phyloP scores from a whole-genome alignment of 805 yeast species.

The Groenewaldozyma tartarivorans region DNA sequence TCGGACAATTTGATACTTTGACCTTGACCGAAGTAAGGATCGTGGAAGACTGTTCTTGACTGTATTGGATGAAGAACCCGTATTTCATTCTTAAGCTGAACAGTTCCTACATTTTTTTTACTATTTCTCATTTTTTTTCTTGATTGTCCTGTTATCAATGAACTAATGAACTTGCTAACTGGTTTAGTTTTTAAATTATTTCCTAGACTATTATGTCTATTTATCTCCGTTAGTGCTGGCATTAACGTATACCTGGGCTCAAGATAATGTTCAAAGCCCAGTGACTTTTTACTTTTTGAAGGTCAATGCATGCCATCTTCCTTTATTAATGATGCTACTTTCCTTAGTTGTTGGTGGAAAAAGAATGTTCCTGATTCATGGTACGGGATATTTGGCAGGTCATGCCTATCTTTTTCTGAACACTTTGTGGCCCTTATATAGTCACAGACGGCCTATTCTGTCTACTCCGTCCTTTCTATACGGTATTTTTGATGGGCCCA shows the following conservation, averaged over 20 bases:
- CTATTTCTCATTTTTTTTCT: neutral
- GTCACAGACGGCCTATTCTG: constrained; percentile 20
- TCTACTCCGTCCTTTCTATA: constrained; percentile 7
- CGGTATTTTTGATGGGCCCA: neutral
- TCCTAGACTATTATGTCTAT: constrained; percentile 16
- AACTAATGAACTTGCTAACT: constrained; percentile 6
- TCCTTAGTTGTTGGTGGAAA: constrained; percentile 23
- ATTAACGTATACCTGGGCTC: constrained; percentile 30
- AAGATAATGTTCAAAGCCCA: constrained; percentile 24
- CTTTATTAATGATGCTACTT: constrained; percentile 24
- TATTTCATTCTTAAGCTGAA: neutral
- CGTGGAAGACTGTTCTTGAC: constrained; percentile 13
- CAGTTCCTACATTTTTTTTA: constrained; percentile 5
- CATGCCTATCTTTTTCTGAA: constrained; percentile 26
- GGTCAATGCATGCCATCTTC: constrained; percentile 24
- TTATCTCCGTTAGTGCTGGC: constrained; percentile 25
- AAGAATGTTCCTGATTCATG: constrained; percentile 16
- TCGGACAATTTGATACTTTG: constrained; percentile 19
- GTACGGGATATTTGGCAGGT: constrained; percentile 25
- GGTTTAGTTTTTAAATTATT: constrained; percentile 11
- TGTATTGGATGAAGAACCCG: constrained; percentile 1
- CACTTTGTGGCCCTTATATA: constrained; percentile 19
- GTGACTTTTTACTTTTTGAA: constrained; percentile 24
- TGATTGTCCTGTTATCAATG: neutral
- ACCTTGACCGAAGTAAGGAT: constrained; percentile 11